These are phyloP conservation scores for Leishmania martiniquensis DNA, from an alignment of 208 protist genomes.

Conservation along the genomic window DNA sequence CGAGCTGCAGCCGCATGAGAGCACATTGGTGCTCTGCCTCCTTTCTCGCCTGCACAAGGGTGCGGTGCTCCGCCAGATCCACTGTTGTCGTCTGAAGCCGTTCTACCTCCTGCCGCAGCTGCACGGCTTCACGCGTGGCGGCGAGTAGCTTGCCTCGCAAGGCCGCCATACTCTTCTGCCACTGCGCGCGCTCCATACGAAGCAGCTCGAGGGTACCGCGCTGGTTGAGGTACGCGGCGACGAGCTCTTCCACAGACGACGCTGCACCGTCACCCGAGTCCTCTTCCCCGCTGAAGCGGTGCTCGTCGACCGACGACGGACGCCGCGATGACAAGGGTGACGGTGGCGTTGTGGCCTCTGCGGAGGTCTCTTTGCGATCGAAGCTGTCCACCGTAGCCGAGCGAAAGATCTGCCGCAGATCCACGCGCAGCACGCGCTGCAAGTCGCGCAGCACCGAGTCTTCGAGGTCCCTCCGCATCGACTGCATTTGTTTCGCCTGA, in stretches of 20 bases:
- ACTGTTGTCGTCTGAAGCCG: conserved; percentile 47
- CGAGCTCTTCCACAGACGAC: conserved; percentile 24
- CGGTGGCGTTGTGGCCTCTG: neutral
- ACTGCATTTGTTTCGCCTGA: conserved; percentile 19
- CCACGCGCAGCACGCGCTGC: conserved; percentile 26
- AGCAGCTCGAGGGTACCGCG: conserved; percentile 37
- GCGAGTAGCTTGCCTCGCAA: conserved; percentile 34
- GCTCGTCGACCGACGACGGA: neutral
- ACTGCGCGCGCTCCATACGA: conserved; percentile 39
- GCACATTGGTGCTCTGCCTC: conserved; percentile 35
- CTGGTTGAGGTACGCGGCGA: conserved; percentile 25
- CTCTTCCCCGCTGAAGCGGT: neutral
- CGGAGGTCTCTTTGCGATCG: neutral
- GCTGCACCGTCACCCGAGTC: neutral
- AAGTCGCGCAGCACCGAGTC: conserved; percentile 18
- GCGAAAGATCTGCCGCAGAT: conserved; percentile 17
- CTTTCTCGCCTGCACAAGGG: conserved; percentile 32
- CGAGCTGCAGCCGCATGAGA: conserved; percentile 39
- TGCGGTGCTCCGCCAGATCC: conserved; percentile 31
- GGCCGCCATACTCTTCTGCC: conserved; percentile 20
- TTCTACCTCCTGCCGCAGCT: conserved; percentile 41
- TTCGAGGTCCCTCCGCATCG: conserved; percentile 9
- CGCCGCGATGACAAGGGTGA: neutral
- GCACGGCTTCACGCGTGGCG: conserved; percentile 50
- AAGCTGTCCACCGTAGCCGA: neutral